Conservation (phyloP, 176 grass and related monocot genomes). For the Zea luxurians region DNA sequence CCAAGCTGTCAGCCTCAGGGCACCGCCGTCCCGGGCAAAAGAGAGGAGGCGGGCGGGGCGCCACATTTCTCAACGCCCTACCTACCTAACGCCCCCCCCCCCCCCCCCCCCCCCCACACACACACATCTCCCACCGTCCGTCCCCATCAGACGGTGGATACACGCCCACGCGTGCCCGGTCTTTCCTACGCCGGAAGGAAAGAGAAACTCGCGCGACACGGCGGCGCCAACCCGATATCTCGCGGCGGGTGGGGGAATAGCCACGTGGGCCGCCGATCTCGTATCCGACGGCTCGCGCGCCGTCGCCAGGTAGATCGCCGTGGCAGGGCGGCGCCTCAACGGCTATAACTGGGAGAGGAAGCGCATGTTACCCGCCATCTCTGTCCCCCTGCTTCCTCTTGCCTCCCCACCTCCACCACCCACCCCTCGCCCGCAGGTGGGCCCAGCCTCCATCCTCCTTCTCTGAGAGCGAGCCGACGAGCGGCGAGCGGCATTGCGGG, state of each 20-base stretch:
- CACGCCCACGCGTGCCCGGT: background rate
- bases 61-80: constrained; percentile 36
- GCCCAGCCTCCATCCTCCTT: background rate
- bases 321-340: constrained; percentile 40
- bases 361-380: constrained; percentile 60
- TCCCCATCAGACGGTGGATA: background rate
- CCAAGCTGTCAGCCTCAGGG: constrained; percentile 13
- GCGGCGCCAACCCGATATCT: background rate
- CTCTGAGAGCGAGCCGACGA: background rate
- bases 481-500: constrained; percentile 41
- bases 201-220: constrained; percentile 8
- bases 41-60: background rate
- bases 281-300: constrained; percentile 3
- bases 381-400: constrained; percentile 30
- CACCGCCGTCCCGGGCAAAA: background rate
- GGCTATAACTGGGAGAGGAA: constrained; percentile 55
- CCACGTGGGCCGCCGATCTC: background rate
- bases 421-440: constrained; percentile 13
- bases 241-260: background rate
- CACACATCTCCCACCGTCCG: background rate
- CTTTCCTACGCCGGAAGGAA: background rate
- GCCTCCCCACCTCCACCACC: background rate
- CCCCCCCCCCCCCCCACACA: too few species aligned
- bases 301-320: constrained; percentile 5
- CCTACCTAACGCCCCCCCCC: constrained; percentile 13